phyloP scores from a whole-genome alignment of 371 early-diverging fungal genomes.

The Lichtheimia hyalospora region DNA sequence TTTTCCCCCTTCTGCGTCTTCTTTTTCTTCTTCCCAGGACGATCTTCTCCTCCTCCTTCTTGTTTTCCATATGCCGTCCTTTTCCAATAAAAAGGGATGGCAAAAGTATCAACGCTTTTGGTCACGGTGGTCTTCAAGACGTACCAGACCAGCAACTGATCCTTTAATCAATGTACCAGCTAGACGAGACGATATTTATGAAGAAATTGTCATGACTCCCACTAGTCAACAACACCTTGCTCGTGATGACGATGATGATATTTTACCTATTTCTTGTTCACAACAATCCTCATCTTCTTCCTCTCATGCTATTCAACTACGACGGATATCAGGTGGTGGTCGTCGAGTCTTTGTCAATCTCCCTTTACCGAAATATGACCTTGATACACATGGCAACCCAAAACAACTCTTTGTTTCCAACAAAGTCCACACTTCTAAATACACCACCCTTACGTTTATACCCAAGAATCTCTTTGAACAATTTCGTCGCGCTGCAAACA shows the following conservation, averaged over 20 bases:
- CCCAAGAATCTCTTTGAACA: conserved; percentile 98
- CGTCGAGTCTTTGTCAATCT: conserved; percentile 73
- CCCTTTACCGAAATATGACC: conserved; percentile 55
- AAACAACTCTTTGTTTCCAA: conserved; percentile 56
- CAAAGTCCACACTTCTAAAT: conserved; percentile 87
- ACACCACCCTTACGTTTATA: conserved; percentile 88
- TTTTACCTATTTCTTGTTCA: background rate
- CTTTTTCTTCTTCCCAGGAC: background rate
- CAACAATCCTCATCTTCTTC: background rate
- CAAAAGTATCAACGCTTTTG: background rate
- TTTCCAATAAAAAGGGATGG: background rate
- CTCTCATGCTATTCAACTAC: conserved; percentile 24
- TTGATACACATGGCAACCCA: conserved; percentile 53
- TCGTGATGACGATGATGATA: background rate
- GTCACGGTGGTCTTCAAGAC: background rate
- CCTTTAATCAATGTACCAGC: conserved; percentile 2
- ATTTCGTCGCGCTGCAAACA: conserved; percentile 92
- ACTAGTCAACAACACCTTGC: conserved; percentile 1
- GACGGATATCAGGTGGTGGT: conserved; percentile 28
- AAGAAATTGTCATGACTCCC: conserved; percentile 15
- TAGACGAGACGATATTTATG: conserved; percentile 15
- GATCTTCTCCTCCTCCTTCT: background rate
- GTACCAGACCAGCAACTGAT: background rate
- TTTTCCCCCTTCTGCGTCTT: background rate
- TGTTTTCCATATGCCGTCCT: background rate